Evolutionary conservation across 129 eudicot genomes (phyloP), one percentile per base, ranked within the genome.

Genomic region (Flaveria brownii): DNA sequence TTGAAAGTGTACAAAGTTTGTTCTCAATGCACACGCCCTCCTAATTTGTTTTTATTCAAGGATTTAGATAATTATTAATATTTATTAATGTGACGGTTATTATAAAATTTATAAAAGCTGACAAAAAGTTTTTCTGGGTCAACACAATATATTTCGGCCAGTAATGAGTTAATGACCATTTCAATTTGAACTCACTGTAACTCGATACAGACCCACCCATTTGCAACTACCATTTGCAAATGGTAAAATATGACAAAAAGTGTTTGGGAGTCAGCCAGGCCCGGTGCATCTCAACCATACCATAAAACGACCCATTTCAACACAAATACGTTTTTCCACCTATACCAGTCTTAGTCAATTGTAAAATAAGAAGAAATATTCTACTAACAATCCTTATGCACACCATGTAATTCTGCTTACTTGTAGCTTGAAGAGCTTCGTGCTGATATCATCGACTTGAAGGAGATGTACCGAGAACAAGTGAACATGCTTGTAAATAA

Each of bases 401-500:
- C 41, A 42, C 28, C 13, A 39, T 64, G 42, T 64, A 54, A 26
- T 70, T 45, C 22, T 66, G 51, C 60, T 10, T 75, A 13, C 23
- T 18, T 87, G 74, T 78, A 93, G 98, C 84, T 90, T 87, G 98
- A 93, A 82, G 98, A 93, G 86, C 97, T 93, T 45, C 96, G 98
- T 67, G 95, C 95, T 36, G 98, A 93, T 88, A 93, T 93, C 23
- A 80, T 84, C 71, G 85, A 81, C 85, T 77, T 81, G 78, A 83
- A 83, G 78, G 87, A 83, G 66, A 83, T 83, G 84, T 83, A 83
- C 62, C 80, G 87, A 79, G 84, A 83, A 75, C 84, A 79, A 83
- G 87, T 83, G 33, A 83, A 79, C 71, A 79, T 83, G 84, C 84
- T 80, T 80, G 84, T 80, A 80, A 80, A 80, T 74, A 80, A 80